Percentiles rank a stretch among this genome's conserved stretches.
phyloP scores from a whole-genome alignment of 306 rosid genomes.

The Trifolium repens region DNA sequence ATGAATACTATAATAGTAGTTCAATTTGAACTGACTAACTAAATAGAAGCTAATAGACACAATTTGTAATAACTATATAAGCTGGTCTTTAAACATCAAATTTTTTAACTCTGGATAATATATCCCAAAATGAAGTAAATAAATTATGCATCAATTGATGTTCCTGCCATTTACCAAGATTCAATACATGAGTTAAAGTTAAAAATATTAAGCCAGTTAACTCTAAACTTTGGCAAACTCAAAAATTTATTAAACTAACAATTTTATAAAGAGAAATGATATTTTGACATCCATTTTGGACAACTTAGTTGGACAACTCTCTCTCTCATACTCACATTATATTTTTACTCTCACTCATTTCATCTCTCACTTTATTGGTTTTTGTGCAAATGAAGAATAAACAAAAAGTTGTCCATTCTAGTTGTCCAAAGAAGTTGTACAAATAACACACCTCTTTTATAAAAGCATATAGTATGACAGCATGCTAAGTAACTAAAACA shows the following conservation, averaged over 20 bases:
- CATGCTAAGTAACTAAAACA: conserved; percentile 11
- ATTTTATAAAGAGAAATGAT: not conserved
- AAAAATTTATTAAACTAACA: not conserved
- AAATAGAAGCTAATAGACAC: not conserved
- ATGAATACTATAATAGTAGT: not conserved
- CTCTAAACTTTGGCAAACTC: not conserved
- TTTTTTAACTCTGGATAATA: not conserved
- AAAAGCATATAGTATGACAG: not conserved
- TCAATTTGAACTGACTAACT: conserved; percentile 5
- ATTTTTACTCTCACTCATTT: no score
- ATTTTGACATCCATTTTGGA: no score
- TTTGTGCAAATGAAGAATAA: no score
- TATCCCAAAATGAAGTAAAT: not conserved
- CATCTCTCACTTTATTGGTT: no score
- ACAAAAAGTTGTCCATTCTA: no score
- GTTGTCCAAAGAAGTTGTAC: no score
- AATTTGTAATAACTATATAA: not conserved
- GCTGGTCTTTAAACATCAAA: no score
- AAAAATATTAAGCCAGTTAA: not conserved
- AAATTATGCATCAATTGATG: not conserved
- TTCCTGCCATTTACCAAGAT: not conserved
- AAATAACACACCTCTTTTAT: no score
- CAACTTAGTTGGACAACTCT: no score
- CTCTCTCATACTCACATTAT: no score
- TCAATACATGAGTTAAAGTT: not conserved